Conservation (phyloP, 1,284 basidiomycete genomes). For the Ceratobasidium sp. region DNA sequence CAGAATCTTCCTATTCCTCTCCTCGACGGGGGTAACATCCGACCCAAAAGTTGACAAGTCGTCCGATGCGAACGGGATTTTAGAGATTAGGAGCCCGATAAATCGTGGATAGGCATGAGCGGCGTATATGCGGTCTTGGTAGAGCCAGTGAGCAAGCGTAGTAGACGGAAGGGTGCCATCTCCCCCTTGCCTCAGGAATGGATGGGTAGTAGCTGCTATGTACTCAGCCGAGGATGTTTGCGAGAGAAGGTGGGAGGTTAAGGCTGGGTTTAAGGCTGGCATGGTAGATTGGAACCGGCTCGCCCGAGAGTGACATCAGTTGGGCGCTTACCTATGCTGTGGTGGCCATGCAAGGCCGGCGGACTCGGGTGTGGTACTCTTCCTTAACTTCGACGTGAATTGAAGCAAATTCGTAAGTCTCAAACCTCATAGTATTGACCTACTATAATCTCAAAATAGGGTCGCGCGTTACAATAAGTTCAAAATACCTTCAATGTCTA, state of each 20-base stretch:
- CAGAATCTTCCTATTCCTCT: slow-evolving; percentile 63
- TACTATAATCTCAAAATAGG: no score
- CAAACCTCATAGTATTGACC: no score
- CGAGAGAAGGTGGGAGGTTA: slow-evolving; percentile 28
- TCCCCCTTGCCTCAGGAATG: slow-evolving; percentile 70
- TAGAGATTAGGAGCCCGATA: slow-evolving; percentile 68
- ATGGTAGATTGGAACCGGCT: no score
- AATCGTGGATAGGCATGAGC: slow-evolving; percentile 74
- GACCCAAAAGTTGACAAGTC: slow-evolving; percentile 49
- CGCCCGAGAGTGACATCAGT: no score
- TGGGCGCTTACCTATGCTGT: no score
- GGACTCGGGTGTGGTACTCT: no score
- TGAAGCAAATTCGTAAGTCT: background rate
- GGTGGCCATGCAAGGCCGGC: no score
- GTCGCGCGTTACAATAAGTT: no score
- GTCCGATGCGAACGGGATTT: slow-evolving; percentile 62
- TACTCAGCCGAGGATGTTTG: slow-evolving; percentile 55
- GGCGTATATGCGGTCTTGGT: slow-evolving; percentile 79
- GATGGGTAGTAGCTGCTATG: slow-evolving; percentile 65
- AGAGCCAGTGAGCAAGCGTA: slow-evolving; percentile 70
- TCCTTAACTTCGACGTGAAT: background rate
- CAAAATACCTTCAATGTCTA: no score
- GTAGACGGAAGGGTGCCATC: slow-evolving; percentile 63
- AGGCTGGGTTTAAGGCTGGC: slow-evolving; percentile 19
- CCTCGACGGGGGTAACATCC: slow-evolving; percentile 56